These are phyloP conservation scores for Blastomyces emzantsi DNA, from an alignment of 2,329 filamentous ascomycete species.

Conservation along the genomic window DNA sequence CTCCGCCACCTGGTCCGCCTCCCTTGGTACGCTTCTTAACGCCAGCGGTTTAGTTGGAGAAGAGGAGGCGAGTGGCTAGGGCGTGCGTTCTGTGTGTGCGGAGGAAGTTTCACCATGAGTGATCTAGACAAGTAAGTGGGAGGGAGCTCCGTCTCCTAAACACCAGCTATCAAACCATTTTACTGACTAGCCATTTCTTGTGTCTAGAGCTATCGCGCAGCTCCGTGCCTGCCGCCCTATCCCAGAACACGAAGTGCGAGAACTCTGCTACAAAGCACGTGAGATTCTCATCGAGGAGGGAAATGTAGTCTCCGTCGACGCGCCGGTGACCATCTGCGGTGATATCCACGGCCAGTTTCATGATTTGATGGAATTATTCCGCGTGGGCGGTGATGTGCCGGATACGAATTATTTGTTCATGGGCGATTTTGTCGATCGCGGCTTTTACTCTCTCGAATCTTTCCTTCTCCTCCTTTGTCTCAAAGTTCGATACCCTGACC, in stretches of 20 bases:
- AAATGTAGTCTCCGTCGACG: constrained; percentile 95
- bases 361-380: constrained; percentile 98
- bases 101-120: constrained; percentile 55
- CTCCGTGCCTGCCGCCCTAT: constrained; percentile 93
- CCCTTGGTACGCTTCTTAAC: neutral
- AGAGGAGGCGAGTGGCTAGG: neutral
- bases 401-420: constrained; percentile 98
- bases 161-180: constrained; percentile 4
- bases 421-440: constrained; percentile 95
- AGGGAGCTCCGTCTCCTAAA: constrained; percentile 6
- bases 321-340: constrained; percentile 95
- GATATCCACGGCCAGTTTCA: constrained; percentile 99
- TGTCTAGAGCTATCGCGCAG: constrained; percentile 76
- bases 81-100: constrained; percentile 13
- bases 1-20: neutral
- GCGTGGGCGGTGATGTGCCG: constrained; percentile 92
- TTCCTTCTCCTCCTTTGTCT: constrained; percentile 96
- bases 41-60: neutral
- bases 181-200: constrained; percentile 16
- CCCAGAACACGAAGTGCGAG: constrained; percentile 87
- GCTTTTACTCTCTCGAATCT: constrained; percentile 97
- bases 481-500: constrained; percentile 91
- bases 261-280: constrained; percentile 97
- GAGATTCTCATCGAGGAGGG: constrained; percentile 99
- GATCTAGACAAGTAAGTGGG: constrained; percentile 74